A percentile compares a stretch with the other conserved stretches of the same genome.
Conservation (phyloP, 2,329 filamentous ascomycete species). For the Rhynchosporium graminicola region DNA sequence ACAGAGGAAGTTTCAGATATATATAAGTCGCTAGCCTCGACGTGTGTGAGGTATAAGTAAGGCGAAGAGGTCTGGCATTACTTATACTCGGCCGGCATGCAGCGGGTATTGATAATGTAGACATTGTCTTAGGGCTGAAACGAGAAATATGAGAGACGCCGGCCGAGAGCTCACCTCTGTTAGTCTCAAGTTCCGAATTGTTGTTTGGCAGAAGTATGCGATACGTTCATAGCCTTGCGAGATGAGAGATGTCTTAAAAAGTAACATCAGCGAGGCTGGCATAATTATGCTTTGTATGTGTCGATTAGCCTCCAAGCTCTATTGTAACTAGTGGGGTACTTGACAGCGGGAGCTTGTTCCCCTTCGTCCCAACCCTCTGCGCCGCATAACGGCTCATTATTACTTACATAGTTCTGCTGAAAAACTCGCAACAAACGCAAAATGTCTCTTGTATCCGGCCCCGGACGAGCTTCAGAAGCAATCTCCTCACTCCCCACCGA, state of each 20-base stretch:
- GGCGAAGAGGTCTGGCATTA: no score
- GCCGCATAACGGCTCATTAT: neutral
- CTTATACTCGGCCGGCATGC: no score
- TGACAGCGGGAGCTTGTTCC: neutral
- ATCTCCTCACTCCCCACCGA: conserved; percentile 35
- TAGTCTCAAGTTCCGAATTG: neutral
- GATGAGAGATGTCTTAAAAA: neutral
- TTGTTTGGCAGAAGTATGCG: neutral
- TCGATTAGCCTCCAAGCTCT: no score
- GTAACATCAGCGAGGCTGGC: conserved; percentile 6
- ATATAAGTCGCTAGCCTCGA: no score
- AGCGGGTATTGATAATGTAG: no score
- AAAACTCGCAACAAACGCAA: neutral
- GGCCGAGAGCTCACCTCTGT: neutral
- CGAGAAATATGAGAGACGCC: no score
- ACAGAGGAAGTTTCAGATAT: no score
- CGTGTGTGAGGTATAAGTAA: no score
- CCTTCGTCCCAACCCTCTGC: neutral
- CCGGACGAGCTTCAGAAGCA: conserved; percentile 32
- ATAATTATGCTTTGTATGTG: neutral
- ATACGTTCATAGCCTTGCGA: neutral
- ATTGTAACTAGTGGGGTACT: neutral
- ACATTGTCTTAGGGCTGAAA: no score
- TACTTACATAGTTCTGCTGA: no score
- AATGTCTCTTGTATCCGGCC: conserved; percentile 41